phyloP scores from a whole-genome alignment of 495 filamentous ascomycete species.

The Daldinia vernicosa region DNA sequence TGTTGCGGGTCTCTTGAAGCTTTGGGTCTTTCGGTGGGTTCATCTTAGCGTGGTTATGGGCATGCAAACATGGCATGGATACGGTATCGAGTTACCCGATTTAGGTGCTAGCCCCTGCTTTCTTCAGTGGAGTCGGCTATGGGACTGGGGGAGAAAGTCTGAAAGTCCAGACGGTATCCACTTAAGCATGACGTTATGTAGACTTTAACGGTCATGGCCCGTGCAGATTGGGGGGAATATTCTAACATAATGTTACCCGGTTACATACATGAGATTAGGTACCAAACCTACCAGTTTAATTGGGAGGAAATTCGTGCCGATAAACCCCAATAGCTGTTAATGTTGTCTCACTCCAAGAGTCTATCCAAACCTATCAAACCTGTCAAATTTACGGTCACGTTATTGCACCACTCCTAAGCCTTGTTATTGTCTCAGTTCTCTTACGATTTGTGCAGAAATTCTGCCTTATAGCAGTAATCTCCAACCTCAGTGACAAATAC shows the following conservation, averaged over 20 bases:
- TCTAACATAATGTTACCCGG: neutral
- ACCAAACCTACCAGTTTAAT: neutral
- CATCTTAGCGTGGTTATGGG: conserved; percentile 3
- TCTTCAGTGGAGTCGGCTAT: conserved; percentile 22
- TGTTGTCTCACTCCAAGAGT: conserved; percentile 34
- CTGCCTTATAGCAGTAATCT: conserved; percentile 29
- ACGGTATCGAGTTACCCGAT: conserved; percentile 22
- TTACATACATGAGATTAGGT: neutral
- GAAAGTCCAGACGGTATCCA: conserved; percentile 10
- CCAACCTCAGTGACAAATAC: conserved; percentile 4
- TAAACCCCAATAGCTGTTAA: conserved; percentile 32
- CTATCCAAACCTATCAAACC: conserved; percentile 36
- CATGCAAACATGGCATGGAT: conserved; percentile 4
- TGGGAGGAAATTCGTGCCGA: conserved; percentile 14
- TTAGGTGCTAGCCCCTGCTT: conserved; percentile 39
- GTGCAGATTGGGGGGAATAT: conserved; percentile 6
- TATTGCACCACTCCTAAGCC: conserved; percentile 29
- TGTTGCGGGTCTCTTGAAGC: conserved; percentile 36
- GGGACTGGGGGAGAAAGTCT: conserved; percentile 3
- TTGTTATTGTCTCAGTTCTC: conserved; percentile 40
- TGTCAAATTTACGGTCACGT: conserved; percentile 22
- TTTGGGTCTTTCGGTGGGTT: conserved; percentile 27
- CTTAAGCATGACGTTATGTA: conserved; percentile 13
- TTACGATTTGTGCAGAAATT: conserved; percentile 41
- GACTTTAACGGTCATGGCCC: conserved; percentile 12